These are phyloP conservation scores for Xylaria sp. DNA, from an alignment of 2,329 filamentous ascomycete species.

Conservation along the genomic window DNA sequence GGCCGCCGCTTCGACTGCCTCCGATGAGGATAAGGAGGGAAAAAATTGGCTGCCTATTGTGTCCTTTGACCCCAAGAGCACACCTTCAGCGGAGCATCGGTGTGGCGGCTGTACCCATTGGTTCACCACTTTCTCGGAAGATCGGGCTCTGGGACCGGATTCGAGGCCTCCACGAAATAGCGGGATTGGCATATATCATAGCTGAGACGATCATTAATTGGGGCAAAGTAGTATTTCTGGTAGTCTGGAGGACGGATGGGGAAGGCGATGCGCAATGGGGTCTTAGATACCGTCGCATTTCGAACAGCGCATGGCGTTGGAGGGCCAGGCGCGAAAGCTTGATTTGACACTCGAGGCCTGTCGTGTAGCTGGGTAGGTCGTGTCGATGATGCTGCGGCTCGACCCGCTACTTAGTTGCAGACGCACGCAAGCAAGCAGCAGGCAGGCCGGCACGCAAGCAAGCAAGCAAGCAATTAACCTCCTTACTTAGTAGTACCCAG, in stretches of 20 bases:
- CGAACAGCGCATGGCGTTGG: constrained; percentile 28
- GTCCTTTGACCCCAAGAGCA: neutral
- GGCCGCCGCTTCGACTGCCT: neutral
- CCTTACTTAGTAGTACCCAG: no score
- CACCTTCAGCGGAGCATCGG: neutral
- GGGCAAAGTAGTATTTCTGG: constrained; percentile 10
- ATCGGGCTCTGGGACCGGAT: constrained; percentile 15
- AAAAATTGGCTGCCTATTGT: neutral
- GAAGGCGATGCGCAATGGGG: constrained; percentile 20
- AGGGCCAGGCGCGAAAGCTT: constrained; percentile 27
- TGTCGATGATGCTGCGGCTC: constrained; percentile 29
- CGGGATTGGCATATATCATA: constrained; percentile 15
- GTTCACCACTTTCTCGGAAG: constrained; percentile 8
- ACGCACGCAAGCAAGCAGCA: constrained; percentile 13
- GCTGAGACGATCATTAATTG: constrained; percentile 17
- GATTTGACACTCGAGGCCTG: constrained; percentile 28
- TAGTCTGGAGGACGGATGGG: constrained; percentile 10
- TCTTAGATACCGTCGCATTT: constrained; percentile 29
- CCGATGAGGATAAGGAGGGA: neutral
- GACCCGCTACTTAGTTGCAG: constrained; percentile 31
- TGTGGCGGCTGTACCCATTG: neutral
- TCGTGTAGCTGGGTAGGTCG: constrained; percentile 1
- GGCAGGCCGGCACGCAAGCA: constrained; percentile 14
- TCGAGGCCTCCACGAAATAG: constrained; percentile 1
- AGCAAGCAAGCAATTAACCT: constrained; percentile 10